These are phyloP conservation scores for Geum urbanum DNA, from an alignment of 306 rosid genomes.

Conservation along the genomic window DNA sequence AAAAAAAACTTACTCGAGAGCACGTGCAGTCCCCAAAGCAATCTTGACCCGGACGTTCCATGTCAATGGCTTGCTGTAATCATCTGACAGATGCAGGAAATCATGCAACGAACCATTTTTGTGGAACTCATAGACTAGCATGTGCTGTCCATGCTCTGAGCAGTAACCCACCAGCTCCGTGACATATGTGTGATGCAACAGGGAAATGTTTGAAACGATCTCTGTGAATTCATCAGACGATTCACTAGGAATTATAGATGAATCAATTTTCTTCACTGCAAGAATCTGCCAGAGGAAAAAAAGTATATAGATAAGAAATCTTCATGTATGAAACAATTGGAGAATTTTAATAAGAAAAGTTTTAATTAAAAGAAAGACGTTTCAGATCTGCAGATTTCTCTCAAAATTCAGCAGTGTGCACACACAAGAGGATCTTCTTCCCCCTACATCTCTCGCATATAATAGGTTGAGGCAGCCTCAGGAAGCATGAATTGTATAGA, in stretches of 20 bases:
- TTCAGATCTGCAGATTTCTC: no score
- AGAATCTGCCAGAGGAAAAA: slow-evolving; percentile 55
- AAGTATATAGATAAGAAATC: not conserved
- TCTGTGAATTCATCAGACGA: slow-evolving; percentile 59
- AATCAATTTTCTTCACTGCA: slow-evolving; percentile 92
- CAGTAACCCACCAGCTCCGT: slow-evolving; percentile 94
- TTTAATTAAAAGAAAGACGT: not conserved
- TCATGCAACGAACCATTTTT: slow-evolving; percentile 85
- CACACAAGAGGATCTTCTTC: not conserved
- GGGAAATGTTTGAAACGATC: slow-evolving; percentile 65
- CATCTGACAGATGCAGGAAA: slow-evolving; percentile 83
- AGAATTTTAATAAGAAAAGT: not conserved
- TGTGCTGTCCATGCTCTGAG: slow-evolving; percentile 92
- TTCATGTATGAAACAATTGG: not conserved
- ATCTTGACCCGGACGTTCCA: slow-evolving; percentile 97
- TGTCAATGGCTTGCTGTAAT: slow-evolving; percentile 77
- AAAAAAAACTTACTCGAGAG: slow-evolving; percentile 71
- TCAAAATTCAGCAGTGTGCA: not conserved
- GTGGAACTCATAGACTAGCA: slow-evolving; percentile 81
- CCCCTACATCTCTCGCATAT: not conserved
- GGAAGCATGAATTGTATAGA: slow-evolving; percentile 6
- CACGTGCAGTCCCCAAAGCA: slow-evolving; percentile 96
- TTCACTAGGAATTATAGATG: slow-evolving; percentile 56
- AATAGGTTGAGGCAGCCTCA: not conserved
- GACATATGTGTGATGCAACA: slow-evolving; percentile 82